These are phyloP conservation scores for Cylindrotheca fusiformis DNA, from an alignment of 108 stramenopile species.

Conservation along the genomic window DNA sequence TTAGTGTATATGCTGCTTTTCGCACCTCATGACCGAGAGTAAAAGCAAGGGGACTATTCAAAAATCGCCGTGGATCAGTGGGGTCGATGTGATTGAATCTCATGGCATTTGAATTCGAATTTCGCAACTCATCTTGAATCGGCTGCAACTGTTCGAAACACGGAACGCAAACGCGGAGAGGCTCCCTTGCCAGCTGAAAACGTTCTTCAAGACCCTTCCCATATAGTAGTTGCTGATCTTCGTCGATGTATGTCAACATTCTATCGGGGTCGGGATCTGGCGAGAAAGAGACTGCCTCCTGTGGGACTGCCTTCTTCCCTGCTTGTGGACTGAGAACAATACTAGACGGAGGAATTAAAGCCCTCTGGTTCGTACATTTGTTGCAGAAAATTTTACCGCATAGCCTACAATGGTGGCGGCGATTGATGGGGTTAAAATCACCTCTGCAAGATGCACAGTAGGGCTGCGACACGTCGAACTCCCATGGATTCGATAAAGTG, in stretches of 20 bases:
- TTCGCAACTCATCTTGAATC: slow-evolving; percentile 66
- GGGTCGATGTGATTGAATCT: slow-evolving; percentile 86
- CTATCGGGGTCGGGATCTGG: slow-evolving; percentile 59
- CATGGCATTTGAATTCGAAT: slow-evolving; percentile 73
- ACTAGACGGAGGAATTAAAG: slow-evolving; percentile 70
- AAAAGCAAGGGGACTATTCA: slow-evolving; percentile 83
- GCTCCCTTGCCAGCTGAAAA: slow-evolving; percentile 30
- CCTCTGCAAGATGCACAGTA: slow-evolving; percentile 51
- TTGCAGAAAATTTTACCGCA: slow-evolving; percentile 86
- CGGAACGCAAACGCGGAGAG: slow-evolving; percentile 51
- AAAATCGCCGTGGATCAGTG: slow-evolving; percentile 51
- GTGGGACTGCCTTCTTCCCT: slow-evolving; percentile 40
- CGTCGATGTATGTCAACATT: slow-evolving; percentile 50
- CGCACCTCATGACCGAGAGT: slow-evolving; percentile 90
- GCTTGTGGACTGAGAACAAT: slow-evolving; percentile 56
- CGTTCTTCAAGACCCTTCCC: slow-evolving; percentile 70
- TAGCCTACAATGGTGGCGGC: slow-evolving; percentile 84
- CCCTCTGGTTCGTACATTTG: slow-evolving; percentile 51
- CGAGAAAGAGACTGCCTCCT: slow-evolving; percentile 5
- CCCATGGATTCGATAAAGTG: slow-evolving; percentile 71
- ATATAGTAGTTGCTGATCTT: slow-evolving; percentile 51
- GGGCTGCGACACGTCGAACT: slow-evolving; percentile 39
- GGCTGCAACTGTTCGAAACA: slow-evolving; percentile 59
- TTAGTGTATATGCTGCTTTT: slow-evolving; percentile 84
- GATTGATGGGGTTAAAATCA: slow-evolving; percentile 68